phyloP scores from a whole-genome alignment of 495 filamentous ascomycete genomes.

The Daldinia childiae region DNA sequence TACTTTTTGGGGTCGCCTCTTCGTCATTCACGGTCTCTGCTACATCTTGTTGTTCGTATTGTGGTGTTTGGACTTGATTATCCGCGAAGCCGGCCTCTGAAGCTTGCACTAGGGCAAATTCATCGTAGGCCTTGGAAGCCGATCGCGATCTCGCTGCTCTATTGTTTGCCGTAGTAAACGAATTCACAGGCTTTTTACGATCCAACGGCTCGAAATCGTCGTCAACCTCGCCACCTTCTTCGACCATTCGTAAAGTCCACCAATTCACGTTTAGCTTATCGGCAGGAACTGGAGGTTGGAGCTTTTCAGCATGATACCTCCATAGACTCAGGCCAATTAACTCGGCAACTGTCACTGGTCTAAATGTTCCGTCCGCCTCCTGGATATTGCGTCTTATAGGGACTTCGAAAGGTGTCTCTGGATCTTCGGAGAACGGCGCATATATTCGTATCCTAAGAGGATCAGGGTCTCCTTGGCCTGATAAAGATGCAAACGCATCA shows the following conservation, averaged over 20 bases:
- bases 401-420: slow-evolving; percentile 77
- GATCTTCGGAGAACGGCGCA: slow-evolving; percentile 78
- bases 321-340: slow-evolving; percentile 90
- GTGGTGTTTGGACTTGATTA: slow-evolving; percentile 78
- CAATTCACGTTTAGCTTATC: slow-evolving; percentile 85
- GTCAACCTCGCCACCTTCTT: slow-evolving; percentile 86
- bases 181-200: slow-evolving; percentile 77
- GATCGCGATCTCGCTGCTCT: slow-evolving; percentile 71
- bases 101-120: slow-evolving; percentile 90
- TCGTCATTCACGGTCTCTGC: slow-evolving; percentile 52
- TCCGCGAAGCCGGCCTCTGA: slow-evolving; percentile 78
- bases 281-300: slow-evolving; percentile 73
- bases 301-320: slow-evolving; percentile 83
- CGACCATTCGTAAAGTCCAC: slow-evolving; percentile 94
- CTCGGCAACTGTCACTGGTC: slow-evolving; percentile 83
- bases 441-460: slow-evolving; percentile 88
- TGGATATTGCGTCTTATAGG: slow-evolving; percentile 80
- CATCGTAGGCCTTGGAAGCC: slow-evolving; percentile 86
- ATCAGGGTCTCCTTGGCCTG: slow-evolving; percentile 83
- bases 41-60: slow-evolving; percentile 63
- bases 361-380: slow-evolving; percentile 67
- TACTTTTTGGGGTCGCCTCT: slow-evolving; percentile 53
- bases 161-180: slow-evolving; percentile 94
- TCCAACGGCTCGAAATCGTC: slow-evolving; percentile 91
- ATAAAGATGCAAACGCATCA: slow-evolving; percentile 84